Conservation (phyloP, 2,329 filamentous ascomycete genomes). For the Harringtonia aguacate region DNA sequence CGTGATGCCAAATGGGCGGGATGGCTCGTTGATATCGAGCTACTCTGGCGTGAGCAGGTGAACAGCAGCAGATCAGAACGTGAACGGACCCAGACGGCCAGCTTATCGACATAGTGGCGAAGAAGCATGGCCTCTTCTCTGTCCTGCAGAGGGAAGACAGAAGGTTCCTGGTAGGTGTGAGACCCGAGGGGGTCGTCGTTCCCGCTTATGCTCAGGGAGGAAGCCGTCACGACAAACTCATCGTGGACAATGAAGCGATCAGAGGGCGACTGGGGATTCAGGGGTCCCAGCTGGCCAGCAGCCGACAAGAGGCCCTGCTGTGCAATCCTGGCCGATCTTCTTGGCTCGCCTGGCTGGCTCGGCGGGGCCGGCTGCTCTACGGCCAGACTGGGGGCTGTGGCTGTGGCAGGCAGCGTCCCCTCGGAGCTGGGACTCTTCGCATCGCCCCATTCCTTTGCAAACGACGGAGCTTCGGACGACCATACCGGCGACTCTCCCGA, state of each 20-base stretch:
- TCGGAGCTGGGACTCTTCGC: no score
- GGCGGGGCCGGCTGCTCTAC: no score
- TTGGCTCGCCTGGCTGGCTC: no score
- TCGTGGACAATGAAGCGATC: constrained; percentile 19
- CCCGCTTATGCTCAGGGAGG: neutral
- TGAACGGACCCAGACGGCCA: constrained; percentile 23
- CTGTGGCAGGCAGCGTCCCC: no score
- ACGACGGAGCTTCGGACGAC: no score
- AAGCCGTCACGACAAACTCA: constrained; percentile 4
- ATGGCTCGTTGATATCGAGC: constrained; percentile 31
- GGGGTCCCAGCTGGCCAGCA: neutral
- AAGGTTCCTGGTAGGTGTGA: constrained; percentile 14
- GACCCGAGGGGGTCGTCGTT: neutral
- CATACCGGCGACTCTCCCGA: neutral
- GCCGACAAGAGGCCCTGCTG: neutral
- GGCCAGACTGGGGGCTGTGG: no score
- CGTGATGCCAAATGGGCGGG: constrained; percentile 37
- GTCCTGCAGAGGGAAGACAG: constrained; percentile 18
- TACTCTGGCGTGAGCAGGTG: constrained; percentile 7
- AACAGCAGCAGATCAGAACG: neutral
- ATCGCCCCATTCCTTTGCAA: no score
- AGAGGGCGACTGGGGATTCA: constrained; percentile 13
- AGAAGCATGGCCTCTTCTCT: constrained; percentile 19
- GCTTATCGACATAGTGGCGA: constrained; percentile 21
- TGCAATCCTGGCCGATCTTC: neutral